These are phyloP conservation scores for Citrullus amarus DNA, from an alignment of 306 rosid genomes.

Conservation along the genomic window DNA sequence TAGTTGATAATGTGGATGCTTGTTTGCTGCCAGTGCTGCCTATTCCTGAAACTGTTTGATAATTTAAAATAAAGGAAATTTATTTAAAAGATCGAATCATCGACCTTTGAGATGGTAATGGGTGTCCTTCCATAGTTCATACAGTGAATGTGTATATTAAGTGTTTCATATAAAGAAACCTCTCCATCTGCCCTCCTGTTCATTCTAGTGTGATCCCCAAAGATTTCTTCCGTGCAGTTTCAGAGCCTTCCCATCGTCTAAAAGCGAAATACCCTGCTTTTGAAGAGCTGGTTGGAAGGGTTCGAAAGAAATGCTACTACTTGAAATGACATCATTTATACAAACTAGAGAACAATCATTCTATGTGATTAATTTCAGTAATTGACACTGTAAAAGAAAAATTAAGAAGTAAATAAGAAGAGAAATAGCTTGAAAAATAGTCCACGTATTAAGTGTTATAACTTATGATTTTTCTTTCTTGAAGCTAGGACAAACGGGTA, in stretches of 20 bases:
- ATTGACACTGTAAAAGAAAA: too few species aligned
- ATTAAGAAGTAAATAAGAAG: too few species aligned
- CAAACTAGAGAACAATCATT: too few species aligned
- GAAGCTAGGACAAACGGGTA: neutral
- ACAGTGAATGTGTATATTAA: neutral
- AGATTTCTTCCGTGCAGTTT: too few species aligned
- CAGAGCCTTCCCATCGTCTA: too few species aligned
- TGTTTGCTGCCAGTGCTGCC: neutral
- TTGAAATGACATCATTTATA: too few species aligned
- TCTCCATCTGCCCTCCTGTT: neutral
- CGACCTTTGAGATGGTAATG: neutral
- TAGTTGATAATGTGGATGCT: neutral
- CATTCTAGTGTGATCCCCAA: too few species aligned
- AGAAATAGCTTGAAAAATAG: neutral
- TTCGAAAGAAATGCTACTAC: too few species aligned
- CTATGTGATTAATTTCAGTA: too few species aligned
- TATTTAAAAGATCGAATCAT: neutral
- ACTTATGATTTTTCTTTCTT: neutral
- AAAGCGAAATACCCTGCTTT: too few species aligned
- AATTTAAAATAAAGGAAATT: neutral
- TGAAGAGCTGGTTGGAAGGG: too few species aligned
- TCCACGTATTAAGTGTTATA: neutral
- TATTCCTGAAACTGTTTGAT: neutral
- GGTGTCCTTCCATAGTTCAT: neutral
- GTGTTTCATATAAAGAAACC: neutral